phyloP scores from a whole-genome alignment of 176 grass and related monocot species.

The Avena atlantica region DNA sequence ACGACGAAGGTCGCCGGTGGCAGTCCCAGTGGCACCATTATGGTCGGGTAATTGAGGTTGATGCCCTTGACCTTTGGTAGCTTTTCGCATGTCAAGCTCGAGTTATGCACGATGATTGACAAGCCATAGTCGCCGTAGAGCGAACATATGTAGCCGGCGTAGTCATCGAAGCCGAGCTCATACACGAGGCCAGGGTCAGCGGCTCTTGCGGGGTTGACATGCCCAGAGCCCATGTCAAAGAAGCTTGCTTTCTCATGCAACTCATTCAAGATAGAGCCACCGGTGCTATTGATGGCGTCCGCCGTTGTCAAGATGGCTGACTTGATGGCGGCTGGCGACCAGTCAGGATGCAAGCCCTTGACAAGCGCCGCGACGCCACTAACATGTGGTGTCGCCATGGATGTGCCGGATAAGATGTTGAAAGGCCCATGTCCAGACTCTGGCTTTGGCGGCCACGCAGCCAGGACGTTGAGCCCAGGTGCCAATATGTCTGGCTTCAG shows the following conservation, averaged over 20 bases:
- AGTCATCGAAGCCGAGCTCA: not conserved
- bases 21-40: not conserved
- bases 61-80: not conserved
- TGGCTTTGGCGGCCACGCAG: not conserved
- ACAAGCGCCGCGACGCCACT: not conserved
- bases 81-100: not conserved
- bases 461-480: conserved; percentile 10
- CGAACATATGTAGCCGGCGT: not conserved
- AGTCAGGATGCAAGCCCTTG: not conserved
- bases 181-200: conserved; percentile 11
- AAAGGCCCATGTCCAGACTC: not conserved
- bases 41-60: conserved; percentile 13
- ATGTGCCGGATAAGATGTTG: conserved; percentile 12
- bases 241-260: not conserved
- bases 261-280: not conserved
- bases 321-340: not conserved
- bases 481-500: conserved; percentile 3
- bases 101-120: not conserved
- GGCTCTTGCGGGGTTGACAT: not conserved
- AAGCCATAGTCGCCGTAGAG: not conserved
- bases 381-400: not conserved
- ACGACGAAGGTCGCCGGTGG: not conserved
- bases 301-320: not conserved
- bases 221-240: not conserved
- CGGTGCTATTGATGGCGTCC: not conserved